Base-by-base conservation (phyloP, 2,329 filamentous ascomycete genomes). In the Cordyceps cateniannulata region DNA sequence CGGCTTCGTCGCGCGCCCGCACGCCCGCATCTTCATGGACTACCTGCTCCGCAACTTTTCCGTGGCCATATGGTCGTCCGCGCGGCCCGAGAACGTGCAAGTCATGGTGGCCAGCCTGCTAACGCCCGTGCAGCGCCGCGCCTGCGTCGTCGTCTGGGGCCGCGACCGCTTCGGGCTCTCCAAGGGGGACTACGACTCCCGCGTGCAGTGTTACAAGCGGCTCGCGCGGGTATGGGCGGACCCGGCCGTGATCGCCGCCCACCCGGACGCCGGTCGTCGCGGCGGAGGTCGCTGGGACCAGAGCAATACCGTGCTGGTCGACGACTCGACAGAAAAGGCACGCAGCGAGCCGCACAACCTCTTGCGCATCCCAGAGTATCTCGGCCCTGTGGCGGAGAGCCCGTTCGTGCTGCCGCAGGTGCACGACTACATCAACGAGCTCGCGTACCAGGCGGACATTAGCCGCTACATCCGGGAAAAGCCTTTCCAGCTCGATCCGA, bases 51-150 rank as follows among this genome's bases (percentile, higher is more conserved):
- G 82, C 14, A 86, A 87, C 62, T 93, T 96, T 76, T 79, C 80
- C 57, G 88, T 96, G 32, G 91, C 92, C 76, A 84, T 98, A 62
- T 99, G 93, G 92, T 96, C 93, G 1, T 96, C 91, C 7, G 92
- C 93, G 0, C 83, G 81, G 22, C 87, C 86, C 0, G 73, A 81
- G 1, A 97, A 95, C 65, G 91, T 96, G 16, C 65, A 73, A 9
- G 76, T 75, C 40, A 90, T 96, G 79, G 84, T 90, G 63, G 74
- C 77, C 3, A 76, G 83, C 53, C 80, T 96, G 0, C 80, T 96
- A 62, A 76, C 79, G 0, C 72, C 75, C 0, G 69, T 79, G 1
- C 80, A 88, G 66, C 77, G 77, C 32, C 35, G 61, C 73, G 0
- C 73, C 25, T 79, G 96, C 20, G 79, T 90, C 32, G 88, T 86